phyloP scores from a whole-genome alignment of 139 green algal genomes.

The Haematococcus sp. region DNA sequence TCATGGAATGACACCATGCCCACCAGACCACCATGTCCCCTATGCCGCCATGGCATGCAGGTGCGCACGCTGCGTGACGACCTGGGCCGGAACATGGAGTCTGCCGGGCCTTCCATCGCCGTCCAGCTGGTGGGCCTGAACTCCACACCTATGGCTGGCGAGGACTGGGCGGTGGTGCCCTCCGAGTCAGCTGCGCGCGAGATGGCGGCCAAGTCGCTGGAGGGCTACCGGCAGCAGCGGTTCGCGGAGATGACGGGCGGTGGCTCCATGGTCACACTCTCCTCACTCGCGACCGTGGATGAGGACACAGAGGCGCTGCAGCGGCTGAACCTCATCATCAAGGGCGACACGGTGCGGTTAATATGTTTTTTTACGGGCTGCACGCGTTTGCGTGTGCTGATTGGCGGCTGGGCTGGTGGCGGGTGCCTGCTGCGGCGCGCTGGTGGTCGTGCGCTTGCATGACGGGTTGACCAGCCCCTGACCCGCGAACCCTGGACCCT shows the following conservation, averaged over 20 bases:
- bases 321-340: constrained; percentile 91
- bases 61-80: constrained; percentile 69
- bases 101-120: constrained; percentile 80
- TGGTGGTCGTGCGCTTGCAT: too few relatives aligned
- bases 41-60: too few relatives aligned
- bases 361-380: too few relatives aligned
- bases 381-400: too few relatives aligned
- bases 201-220: constrained; percentile 35
- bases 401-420: too few relatives aligned
- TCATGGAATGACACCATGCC: too few relatives aligned
- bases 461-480: too few relatives aligned
- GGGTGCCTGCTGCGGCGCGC: too few relatives aligned
- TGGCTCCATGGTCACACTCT: constrained; percentile 85
- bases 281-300: constrained; percentile 75
- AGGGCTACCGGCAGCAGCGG: constrained; percentile 43
- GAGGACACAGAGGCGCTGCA: constrained; percentile 69
- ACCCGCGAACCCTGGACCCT: too few relatives aligned
- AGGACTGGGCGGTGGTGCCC: constrained; percentile 78
- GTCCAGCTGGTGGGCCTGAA: constrained; percentile 91
- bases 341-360: constrained; percentile 38
- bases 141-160: constrained; percentile 61
- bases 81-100: constrained; percentile 40
- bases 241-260: constrained; percentile 55
- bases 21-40: too few relatives aligned
- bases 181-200: constrained; percentile 65